Percentiles rank a stretch among this genome's conserved stretches.
These are phyloP conservation scores for Solanum corneliomulleri DNA, from an alignment of 257 asterid species.

Conservation along the genomic window DNA sequence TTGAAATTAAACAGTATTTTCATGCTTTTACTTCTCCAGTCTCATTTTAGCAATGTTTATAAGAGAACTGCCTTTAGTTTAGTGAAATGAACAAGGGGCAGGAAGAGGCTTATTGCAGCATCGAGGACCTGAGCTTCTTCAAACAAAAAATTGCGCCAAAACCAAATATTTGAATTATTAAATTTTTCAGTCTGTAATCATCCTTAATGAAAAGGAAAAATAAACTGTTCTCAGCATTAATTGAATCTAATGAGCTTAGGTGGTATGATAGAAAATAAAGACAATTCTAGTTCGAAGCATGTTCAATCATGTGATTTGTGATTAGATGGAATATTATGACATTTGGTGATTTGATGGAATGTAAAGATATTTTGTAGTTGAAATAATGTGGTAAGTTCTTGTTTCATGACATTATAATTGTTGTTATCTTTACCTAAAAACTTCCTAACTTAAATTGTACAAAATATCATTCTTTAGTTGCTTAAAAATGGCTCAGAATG, in stretches of 20 bases:
- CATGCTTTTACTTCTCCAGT: background rate
- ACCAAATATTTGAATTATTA: background rate
- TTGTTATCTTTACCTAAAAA: background rate
- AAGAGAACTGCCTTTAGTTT: background rate
- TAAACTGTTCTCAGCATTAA: background rate
- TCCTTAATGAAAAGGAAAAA: background rate
- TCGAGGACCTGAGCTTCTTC: background rate
- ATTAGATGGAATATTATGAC: background rate
- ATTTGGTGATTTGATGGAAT: background rate
- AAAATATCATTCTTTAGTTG: background rate
- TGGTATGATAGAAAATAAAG: background rate
- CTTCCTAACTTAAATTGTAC: background rate
- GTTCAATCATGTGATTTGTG: background rate
- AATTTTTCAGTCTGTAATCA: background rate
- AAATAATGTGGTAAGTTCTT: background rate
- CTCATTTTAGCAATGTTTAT: background rate
- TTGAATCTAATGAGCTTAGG: background rate
- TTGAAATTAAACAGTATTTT: background rate
- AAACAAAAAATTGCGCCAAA: background rate
- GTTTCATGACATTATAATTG: background rate
- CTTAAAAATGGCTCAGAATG: background rate
- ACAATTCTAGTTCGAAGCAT: background rate
- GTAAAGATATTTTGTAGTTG: background rate
- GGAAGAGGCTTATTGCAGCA: background rate
- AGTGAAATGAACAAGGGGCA: background rate